A percentile compares a stretch with the other conserved stretches of the same genome.
phyloP scores from a whole-genome alignment of 305 asterid species.

The Fraxinus baroniana region DNA sequence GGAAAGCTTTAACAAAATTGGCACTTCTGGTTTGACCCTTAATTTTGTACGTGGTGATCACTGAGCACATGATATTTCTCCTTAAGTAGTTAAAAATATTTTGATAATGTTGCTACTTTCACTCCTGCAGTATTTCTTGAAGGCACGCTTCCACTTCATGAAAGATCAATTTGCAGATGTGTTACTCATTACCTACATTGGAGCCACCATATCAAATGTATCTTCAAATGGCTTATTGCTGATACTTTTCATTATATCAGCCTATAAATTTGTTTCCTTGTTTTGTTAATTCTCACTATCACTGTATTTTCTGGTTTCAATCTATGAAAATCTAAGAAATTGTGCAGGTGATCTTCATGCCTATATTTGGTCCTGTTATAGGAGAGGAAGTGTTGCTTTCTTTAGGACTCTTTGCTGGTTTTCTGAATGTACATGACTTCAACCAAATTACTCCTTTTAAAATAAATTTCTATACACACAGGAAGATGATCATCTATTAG shows the following conservation, averaged over 20 bases:
- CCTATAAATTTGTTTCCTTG: neutral
- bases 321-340: constrained; percentile 12
- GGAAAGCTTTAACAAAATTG: neutral
- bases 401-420: constrained; percentile 43
- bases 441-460: neutral
- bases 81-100: neutral
- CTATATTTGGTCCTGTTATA: constrained; percentile 43
- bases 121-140: constrained; percentile 46
- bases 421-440: constrained; percentile 32
- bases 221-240: constrained; percentile 5
- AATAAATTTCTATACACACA: neutral
- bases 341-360: constrained; percentile 43
- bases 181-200: constrained; percentile 40
- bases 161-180: constrained; percentile 53
- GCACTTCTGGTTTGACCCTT: neutral
- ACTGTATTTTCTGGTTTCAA: constrained; percentile 8
- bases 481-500: neutral
- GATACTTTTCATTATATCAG: neutral
- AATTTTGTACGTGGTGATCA: neutral
- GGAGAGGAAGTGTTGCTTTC: constrained; percentile 51
- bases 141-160: constrained; percentile 50
- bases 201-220: constrained; percentile 53
- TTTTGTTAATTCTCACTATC: neutral
- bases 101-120: neutral
- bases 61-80: constrained; percentile 6